phyloP scores from a whole-genome alignment of 345 rosid species.

The Salix viminalis region DNA sequence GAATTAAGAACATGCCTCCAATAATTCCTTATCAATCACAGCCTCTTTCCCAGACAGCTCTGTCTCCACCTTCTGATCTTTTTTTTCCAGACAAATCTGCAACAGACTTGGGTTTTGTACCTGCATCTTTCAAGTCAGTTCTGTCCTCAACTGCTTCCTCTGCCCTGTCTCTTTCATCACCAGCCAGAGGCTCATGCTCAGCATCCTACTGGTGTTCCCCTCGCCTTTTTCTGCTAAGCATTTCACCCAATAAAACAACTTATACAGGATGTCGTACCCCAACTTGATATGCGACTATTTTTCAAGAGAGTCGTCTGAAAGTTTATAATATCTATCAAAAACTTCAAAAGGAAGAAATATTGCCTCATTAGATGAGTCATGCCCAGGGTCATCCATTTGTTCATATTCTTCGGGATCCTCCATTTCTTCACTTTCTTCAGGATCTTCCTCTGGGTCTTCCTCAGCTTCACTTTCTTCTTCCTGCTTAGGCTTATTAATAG shows the following conservation, averaged over 20 bases:
- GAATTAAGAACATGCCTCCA: constrained; percentile 52
- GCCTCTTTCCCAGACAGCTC: constrained; percentile 29
- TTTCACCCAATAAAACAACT: neutral
- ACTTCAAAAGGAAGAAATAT: neutral
- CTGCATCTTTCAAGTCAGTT: constrained; percentile 28
- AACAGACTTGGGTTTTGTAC: constrained; percentile 33
- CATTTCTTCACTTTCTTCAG: constrained; percentile 42
- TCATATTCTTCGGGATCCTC: constrained; percentile 52
- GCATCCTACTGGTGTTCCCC: constrained; percentile 35
- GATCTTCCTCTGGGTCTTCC: constrained; percentile 58
- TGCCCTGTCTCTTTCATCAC: constrained; percentile 30
- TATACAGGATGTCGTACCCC: neutral
- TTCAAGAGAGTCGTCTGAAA: neutral
- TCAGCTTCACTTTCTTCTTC: constrained; percentile 39
- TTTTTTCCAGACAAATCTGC: constrained; percentile 26
- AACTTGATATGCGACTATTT: neutral
- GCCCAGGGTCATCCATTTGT: constrained; percentile 49
- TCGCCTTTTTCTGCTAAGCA: constrained; percentile 33
- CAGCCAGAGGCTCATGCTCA: constrained; percentile 24
- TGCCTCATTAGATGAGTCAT: constrained; percentile 51
- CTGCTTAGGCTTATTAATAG: constrained; percentile 34
- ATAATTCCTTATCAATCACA: constrained; percentile 60
- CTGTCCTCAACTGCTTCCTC: constrained; percentile 30
- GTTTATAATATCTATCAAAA: neutral
- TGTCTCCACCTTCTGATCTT: constrained; percentile 28